A percentile compares a stretch with the other conserved stretches of the same genome.
Evolutionary conservation across 2,329 filamentous ascomycete genomes (phyloP).

Genomic region (Diaporthe citri): DNA sequence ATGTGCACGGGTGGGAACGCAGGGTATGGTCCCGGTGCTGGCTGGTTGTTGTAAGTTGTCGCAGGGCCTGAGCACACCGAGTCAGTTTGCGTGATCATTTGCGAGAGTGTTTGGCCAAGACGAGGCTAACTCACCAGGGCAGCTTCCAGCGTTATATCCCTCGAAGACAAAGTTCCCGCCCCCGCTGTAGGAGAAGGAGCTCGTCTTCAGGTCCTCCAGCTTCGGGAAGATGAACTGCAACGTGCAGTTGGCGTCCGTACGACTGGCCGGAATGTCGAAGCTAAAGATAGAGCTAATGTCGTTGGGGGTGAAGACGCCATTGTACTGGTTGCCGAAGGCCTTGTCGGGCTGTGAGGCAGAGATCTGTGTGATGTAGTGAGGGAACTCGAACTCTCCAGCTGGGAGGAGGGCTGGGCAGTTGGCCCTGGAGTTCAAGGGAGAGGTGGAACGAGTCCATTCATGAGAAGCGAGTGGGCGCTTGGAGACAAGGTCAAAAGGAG

Average conservation of each 20-base stretch:
- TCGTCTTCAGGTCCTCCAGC: conserved; percentile 49
- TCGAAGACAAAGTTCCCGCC: conserved; percentile 52
- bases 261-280: conserved; percentile 57
- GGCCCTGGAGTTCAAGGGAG: conserved; percentile 39
- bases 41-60: conserved; percentile 50
- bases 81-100: background rate
- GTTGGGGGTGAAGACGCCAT: conserved; percentile 54
- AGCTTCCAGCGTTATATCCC: conserved; percentile 47
- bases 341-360: conserved; percentile 50
- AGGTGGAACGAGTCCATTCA: conserved; percentile 32
- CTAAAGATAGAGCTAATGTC: conserved; percentile 56
- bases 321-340: conserved; percentile 54
- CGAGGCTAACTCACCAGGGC: conserved; percentile 40
- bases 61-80: conserved; percentile 20
- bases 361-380: conserved; percentile 51
- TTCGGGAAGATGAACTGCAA: conserved; percentile 60
- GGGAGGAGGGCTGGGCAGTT: conserved; percentile 48
- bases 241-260: conserved; percentile 58
- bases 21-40: conserved; percentile 45
- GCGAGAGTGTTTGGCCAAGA: too few relatives aligned
- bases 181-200: conserved; percentile 51
- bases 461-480: conserved; percentile 45
- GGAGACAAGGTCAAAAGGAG: conserved; percentile 43
- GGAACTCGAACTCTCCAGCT: conserved; percentile 47
- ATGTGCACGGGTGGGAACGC: conserved; percentile 49